These are phyloP conservation scores for Rhodotorula toruloides DNA, from an alignment of 768 basidiomycete genomes.

Conservation along the genomic window DNA sequence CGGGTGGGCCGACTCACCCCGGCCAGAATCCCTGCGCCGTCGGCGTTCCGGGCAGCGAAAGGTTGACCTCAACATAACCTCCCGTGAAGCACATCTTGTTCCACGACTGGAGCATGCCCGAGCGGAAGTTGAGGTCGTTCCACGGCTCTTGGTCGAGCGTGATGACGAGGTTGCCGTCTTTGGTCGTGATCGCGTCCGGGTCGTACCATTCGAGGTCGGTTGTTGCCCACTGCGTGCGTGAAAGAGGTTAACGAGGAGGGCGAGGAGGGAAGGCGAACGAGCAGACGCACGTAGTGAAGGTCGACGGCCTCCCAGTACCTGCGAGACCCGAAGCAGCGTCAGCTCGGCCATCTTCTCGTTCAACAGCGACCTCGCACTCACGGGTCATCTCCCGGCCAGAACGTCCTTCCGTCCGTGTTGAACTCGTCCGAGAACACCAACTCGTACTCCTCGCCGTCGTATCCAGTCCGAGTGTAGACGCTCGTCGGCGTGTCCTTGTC, in stretches of 20 bases:
- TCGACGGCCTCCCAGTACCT: slow-evolving; percentile 52
- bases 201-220: slow-evolving; percentile 48
- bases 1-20: neutral
- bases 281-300: slow-evolving; percentile 45
- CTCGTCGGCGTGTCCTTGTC: slow-evolving; percentile 66
- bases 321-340: slow-evolving; percentile 44
- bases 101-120: slow-evolving; percentile 41
- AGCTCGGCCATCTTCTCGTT: neutral
- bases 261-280: no score
- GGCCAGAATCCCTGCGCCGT: slow-evolving; percentile 36
- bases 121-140: slow-evolving; percentile 34
- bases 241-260: neutral
- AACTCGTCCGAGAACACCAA: slow-evolving; percentile 87
- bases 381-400: slow-evolving; percentile 51
- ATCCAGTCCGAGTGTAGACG: slow-evolving; percentile 47
- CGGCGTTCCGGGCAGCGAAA: slow-evolving; percentile 25
- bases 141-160: slow-evolving; percentile 26
- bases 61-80: slow-evolving; percentile 40
- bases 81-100: slow-evolving; percentile 44
- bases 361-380: neutral
- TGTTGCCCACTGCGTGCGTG: slow-evolving; percentile 36
- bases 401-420: slow-evolving; percentile 65
- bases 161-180: slow-evolving; percentile 45
- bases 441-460: slow-evolving; percentile 70
- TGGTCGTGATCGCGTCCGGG: slow-evolving; percentile 47